Percentiles rank a stretch among this genome's conserved stretches.
Conservation (phyloP, 1,284 basidiomycete genomes). For the Omphalotus olearius region DNA sequence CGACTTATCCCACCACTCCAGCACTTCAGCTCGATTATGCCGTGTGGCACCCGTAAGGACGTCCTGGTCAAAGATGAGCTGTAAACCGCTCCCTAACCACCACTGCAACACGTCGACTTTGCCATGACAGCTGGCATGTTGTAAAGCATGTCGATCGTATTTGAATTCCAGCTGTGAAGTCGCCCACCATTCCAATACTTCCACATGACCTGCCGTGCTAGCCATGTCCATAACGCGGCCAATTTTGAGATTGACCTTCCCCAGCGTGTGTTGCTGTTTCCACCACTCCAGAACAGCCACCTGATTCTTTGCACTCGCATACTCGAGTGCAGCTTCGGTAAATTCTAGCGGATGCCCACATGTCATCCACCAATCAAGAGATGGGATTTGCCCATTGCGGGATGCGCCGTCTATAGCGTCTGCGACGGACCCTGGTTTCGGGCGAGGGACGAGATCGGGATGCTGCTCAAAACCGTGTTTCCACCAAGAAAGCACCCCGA, state of each 20-base stretch:
- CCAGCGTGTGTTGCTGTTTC: conserved; percentile 45
- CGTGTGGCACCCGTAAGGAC: conserved; percentile 73
- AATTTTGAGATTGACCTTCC: conserved; percentile 62
- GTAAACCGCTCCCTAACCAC: conserved; percentile 76
- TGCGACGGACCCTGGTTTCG: conserved; percentile 45
- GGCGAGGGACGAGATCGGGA: conserved; percentile 50
- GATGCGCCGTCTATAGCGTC: conserved; percentile 73
- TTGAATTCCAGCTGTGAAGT: conserved; percentile 69
- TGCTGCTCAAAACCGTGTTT: conserved; percentile 57
- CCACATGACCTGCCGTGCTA: conserved; percentile 64
- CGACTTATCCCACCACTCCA: conserved; percentile 82
- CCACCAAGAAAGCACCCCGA: conserved; percentile 77
- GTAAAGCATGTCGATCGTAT: conserved; percentile 71
- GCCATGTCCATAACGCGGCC: conserved; percentile 81
- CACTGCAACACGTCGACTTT: conserved; percentile 77
- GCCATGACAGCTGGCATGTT: conserved; percentile 74
- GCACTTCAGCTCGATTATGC: conserved; percentile 73
- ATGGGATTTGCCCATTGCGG: conserved; percentile 57
- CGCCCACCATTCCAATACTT: conserved; percentile 80
- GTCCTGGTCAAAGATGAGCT: conserved; percentile 75
- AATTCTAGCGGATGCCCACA: conserved; percentile 59
- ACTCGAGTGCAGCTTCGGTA: conserved; percentile 71
- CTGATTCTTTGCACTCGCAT: conserved; percentile 70
- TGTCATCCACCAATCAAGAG: conserved; percentile 70
- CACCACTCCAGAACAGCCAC: conserved; percentile 77